These are phyloP conservation scores for Chloris gayana DNA, from an alignment of 176 grass and related monocot species.

Conservation along the genomic window DNA sequence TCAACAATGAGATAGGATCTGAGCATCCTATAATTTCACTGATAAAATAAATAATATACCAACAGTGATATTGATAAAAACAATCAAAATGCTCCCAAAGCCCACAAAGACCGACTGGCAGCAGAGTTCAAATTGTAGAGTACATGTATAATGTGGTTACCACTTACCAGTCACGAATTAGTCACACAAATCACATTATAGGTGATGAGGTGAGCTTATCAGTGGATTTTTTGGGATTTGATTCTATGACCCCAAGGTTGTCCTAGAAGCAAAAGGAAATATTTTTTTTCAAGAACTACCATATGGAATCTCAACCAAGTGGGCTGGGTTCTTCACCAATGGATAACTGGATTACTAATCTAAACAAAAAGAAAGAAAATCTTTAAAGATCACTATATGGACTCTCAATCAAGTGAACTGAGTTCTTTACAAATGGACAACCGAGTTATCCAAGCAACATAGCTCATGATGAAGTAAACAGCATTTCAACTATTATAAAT, in stretches of 20 bases:
- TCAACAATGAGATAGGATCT: constrained; percentile 38
- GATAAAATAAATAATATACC: constrained; percentile 26
- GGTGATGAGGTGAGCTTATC: not conserved
- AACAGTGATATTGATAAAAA: not conserved
- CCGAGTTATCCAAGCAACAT: not conserved
- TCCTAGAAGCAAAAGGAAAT: no score
- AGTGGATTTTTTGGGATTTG: not conserved
- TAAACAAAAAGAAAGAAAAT: not conserved
- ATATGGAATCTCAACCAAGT: no score
- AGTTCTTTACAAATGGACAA: constrained; percentile 9
- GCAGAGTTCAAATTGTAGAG: not conserved
- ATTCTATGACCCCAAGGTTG: not conserved
- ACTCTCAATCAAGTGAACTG: constrained; percentile 14
- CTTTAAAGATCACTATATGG: not conserved
- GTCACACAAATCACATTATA: not conserved
- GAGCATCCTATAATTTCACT: constrained; percentile 36
- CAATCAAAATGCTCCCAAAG: not conserved
- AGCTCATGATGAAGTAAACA: not conserved
- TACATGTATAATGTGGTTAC: not conserved
- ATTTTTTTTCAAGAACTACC: no score
- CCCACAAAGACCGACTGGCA: not conserved
- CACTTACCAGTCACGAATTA: not conserved
- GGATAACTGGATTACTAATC: no score
- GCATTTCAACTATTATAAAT: not conserved
- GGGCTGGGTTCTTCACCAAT: no score